Conservation (phyloP, 345 rosid species). For the Gossypium rotundifolium region DNA sequence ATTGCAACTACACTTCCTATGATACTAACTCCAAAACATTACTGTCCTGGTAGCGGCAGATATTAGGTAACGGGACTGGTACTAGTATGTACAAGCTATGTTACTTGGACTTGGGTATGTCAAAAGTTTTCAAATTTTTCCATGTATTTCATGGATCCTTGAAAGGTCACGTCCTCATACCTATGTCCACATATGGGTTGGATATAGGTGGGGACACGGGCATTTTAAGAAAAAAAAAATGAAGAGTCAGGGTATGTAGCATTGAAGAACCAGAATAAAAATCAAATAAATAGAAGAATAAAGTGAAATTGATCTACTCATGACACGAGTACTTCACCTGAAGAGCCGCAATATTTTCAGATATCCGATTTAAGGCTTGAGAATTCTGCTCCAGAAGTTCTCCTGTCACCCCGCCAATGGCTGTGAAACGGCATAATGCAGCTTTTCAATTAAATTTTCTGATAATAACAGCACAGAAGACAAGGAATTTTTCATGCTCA, state of each 20-base stretch:
- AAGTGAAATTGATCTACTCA: background rate
- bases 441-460: background rate
- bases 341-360: constrained; percentile 42
- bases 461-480: background rate
- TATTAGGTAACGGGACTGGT: background rate
- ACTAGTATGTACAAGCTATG: background rate
- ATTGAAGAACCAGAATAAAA: background rate
- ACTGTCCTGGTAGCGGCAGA: background rate
- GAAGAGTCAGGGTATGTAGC: background rate
- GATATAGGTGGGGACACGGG: background rate
- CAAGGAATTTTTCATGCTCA: background rate
- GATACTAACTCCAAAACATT: background rate
- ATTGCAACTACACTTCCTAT: background rate
- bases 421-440: constrained; percentile 22
- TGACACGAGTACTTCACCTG: constrained; percentile 33
- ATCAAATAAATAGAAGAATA: background rate
- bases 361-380: constrained; percentile 40
- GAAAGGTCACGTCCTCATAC: background rate
- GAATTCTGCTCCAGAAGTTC: constrained; percentile 63
- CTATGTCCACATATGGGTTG: background rate
- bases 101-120: background rate
- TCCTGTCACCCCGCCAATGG: constrained; percentile 40
- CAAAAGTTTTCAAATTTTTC: background rate
- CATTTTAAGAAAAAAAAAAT: background rate
- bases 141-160: background rate